Percentiles rank a stretch among this genome's conserved stretches.
phyloP scores from a whole-genome alignment of 306 rosid species.

The Ziziphus jujuba region DNA sequence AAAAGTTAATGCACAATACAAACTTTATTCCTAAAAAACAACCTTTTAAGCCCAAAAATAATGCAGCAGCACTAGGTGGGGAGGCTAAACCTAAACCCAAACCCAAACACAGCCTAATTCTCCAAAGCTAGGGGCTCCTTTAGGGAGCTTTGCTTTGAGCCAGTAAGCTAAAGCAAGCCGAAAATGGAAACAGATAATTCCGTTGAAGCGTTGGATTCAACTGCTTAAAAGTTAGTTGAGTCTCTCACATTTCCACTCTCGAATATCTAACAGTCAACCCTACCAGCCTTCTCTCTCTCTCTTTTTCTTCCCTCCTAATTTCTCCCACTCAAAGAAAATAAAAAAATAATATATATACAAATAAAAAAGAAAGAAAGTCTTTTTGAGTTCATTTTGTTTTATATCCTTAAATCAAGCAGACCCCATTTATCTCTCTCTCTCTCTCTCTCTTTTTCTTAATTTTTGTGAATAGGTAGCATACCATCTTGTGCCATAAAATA shows the following conservation, averaged over 20 bases:
- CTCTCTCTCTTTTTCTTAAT: constrained; percentile 12
- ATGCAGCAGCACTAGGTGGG: too few relatives aligned
- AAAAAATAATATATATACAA: background rate
- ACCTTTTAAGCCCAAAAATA: too few relatives aligned
- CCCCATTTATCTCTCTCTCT: constrained; percentile 22
- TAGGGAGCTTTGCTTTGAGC: too few relatives aligned
- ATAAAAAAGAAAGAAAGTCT: constrained; percentile 1
- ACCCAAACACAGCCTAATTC: too few relatives aligned
- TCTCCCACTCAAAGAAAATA: constrained; percentile 8
- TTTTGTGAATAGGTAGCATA: constrained; percentile 14
- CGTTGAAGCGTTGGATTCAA: constrained; percentile 65
- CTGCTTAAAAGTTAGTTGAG: constrained; percentile 66
- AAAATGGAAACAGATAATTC: constrained; percentile 27
- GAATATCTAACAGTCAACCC: constrained; percentile 93
- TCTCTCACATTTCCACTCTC: constrained; percentile 22
- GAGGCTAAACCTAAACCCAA: too few relatives aligned
- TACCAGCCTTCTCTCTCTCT: constrained; percentile 49
- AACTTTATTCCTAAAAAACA: too few relatives aligned
- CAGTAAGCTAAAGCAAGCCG: background rate
- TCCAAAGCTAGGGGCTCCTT: background rate
- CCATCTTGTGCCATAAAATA: constrained; percentile 30
- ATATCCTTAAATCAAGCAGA: constrained; percentile 72
- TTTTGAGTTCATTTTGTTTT: constrained; percentile 70
- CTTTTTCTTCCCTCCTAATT: constrained; percentile 6
- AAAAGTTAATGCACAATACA: too few relatives aligned